These are phyloP conservation scores for Helicostylum pulchrum DNA, from an alignment of 192 early-diverging fungal species.

Conservation along the genomic window DNA sequence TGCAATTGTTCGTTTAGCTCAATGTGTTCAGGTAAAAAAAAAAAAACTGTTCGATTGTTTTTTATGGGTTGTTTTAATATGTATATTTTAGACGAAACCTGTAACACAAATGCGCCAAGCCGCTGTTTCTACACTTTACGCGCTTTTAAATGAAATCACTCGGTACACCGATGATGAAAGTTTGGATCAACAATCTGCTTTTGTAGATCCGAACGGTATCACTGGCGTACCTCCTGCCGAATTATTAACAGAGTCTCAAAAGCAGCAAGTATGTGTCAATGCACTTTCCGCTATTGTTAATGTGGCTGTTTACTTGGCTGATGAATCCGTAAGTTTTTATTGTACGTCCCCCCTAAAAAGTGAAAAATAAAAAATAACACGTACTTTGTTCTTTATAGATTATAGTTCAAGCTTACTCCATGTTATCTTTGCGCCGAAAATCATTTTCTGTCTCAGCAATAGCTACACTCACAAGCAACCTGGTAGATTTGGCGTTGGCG, in stretches of 20 bases:
- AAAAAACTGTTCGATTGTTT: neutral
- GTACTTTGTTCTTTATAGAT: constrained; percentile 37
- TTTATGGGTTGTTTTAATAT: neutral
- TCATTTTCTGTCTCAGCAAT: constrained; percentile 45
- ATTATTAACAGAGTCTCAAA: constrained; percentile 30
- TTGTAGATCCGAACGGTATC: neutral
- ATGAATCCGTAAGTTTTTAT: constrained; percentile 41
- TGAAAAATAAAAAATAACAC: constrained; percentile 1
- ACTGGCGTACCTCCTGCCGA: neutral
- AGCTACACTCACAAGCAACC: constrained; percentile 49
- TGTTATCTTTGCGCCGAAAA: constrained; percentile 60
- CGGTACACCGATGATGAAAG: constrained; percentile 15
- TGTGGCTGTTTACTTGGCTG: constrained; percentile 48
- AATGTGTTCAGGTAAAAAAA: constrained; percentile 41
- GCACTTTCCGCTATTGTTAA: constrained; percentile 49
- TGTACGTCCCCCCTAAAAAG: neutral
- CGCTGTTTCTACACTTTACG: constrained; percentile 33
- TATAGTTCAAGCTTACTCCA: constrained; percentile 57
- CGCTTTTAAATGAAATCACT: constrained; percentile 38
- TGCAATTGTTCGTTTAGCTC: constrained; percentile 47
- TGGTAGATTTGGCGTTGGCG: constrained; percentile 58
- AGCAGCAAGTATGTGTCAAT: constrained; percentile 50
- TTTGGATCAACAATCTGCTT: neutral
- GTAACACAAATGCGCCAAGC: constrained; percentile 17
- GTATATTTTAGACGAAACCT: constrained; percentile 21